Conservation (phyloP, 2,329 filamentous ascomycete species). For the Pyrenophora teres region DNA sequence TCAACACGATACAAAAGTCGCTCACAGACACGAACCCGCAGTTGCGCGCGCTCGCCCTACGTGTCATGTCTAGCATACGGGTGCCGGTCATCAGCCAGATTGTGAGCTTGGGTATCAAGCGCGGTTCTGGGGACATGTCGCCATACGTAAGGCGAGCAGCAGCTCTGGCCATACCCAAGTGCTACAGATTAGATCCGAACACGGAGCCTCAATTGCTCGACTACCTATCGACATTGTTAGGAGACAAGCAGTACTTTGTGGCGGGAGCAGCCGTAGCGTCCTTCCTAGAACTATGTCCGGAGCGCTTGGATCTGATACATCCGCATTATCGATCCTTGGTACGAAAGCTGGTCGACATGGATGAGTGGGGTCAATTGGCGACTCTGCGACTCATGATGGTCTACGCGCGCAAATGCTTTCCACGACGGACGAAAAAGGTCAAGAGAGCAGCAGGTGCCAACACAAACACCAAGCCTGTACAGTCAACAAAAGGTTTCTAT, state of each 20-base stretch:
- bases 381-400: slow-evolving; percentile 79
- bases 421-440: slow-evolving; percentile 65
- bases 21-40: slow-evolving; percentile 90
- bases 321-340: slow-evolving; percentile 84
- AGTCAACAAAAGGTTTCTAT: slow-evolving; percentile 74
- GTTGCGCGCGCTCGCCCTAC: slow-evolving; percentile 86
- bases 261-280: slow-evolving; percentile 88
- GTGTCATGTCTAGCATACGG: slow-evolving; percentile 96
- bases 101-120: slow-evolving; percentile 92
- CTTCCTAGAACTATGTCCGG: slow-evolving; percentile 87
- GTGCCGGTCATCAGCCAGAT: slow-evolving; percentile 98
- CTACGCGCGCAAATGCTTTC: slow-evolving; percentile 89
- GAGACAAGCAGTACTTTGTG: slow-evolving; percentile 96
- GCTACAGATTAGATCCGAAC: slow-evolving; percentile 85
- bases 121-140: slow-evolving; percentile 91
- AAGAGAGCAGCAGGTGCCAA: slow-evolving; percentile 56
- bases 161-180: slow-evolving; percentile 92
- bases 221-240: slow-evolving; percentile 76
- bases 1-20: slow-evolving; percentile 99
- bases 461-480: slow-evolving; percentile 43
- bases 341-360: slow-evolving; percentile 95
- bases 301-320: slow-evolving; percentile 86
- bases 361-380: slow-evolving; percentile 94
- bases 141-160: slow-evolving; percentile 91
- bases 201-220: slow-evolving; percentile 85